Conservation (phyloP, 306 rosid species). For the Casuarina equisetifolia region DNA sequence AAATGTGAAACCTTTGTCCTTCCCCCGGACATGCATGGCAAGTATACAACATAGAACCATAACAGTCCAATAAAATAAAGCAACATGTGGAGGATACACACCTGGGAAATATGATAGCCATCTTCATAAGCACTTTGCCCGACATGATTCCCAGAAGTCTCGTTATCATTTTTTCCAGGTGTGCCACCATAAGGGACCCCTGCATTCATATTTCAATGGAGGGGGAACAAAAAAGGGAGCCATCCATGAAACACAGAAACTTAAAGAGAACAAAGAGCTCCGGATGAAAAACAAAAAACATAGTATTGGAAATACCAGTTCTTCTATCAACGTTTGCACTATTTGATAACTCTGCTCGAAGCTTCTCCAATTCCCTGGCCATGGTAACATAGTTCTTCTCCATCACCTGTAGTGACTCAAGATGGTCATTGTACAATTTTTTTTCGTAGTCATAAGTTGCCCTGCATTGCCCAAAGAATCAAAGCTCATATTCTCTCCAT, state of each 20-base stretch:
- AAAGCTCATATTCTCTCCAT: constrained; percentile 21
- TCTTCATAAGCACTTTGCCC: constrained; percentile 86
- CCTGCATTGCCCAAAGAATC: constrained; percentile 57
- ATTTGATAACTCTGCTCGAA: constrained; percentile 80
- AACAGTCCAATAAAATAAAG: neutral
- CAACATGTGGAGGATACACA: constrained; percentile 44
- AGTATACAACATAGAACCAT: neutral
- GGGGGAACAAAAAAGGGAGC: constrained; percentile 16
- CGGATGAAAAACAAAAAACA: constrained; percentile 28
- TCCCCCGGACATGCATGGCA: neutral
- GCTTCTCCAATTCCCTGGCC: constrained; percentile 96
- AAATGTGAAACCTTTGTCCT: neutral
- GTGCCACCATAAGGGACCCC: constrained; percentile 77
- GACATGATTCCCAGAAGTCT: constrained; percentile 57
- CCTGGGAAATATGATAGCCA: constrained; percentile 72
- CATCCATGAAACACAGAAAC: constrained; percentile 23
- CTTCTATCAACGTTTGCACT: constrained; percentile 60
- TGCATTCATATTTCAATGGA: constrained; percentile 36
- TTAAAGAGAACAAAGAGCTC: constrained; percentile 28
- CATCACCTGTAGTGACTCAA: constrained; percentile 95
- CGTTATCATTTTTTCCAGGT: constrained; percentile 67
- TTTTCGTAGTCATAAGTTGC: constrained; percentile 85
- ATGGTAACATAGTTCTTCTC: constrained; percentile 86
- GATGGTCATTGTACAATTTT: constrained; percentile 87
- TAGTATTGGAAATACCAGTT: constrained; percentile 46